These are phyloP conservation scores for Plenodomus tracheiphilus DNA, from an alignment of 2,329 filamentous ascomycete genomes.

Conservation along the genomic window DNA sequence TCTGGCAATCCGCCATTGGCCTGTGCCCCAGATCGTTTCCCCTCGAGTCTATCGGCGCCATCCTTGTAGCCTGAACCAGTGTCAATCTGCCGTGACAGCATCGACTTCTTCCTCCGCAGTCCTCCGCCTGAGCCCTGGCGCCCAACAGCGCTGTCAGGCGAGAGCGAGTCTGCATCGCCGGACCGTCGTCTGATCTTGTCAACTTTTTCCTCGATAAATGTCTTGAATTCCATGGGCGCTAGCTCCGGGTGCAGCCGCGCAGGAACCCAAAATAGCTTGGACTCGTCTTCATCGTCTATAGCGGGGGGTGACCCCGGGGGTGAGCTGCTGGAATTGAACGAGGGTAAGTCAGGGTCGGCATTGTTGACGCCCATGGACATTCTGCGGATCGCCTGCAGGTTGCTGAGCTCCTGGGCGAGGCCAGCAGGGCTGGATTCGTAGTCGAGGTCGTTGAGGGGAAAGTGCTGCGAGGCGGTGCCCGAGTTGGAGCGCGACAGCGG, in stretches of 20 bases:
- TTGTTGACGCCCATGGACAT: conserved; percentile 91
- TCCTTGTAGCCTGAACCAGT: conserved; percentile 76
- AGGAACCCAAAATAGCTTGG: conserved; percentile 92
- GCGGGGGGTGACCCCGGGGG: conserved; percentile 71
- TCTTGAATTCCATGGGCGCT: conserved; percentile 94
- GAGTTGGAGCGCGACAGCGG: conserved; percentile 43
- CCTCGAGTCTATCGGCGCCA: conserved; percentile 77
- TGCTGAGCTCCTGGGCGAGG: conserved; percentile 89
- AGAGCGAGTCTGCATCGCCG: conserved; percentile 64
- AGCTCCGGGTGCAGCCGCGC: conserved; percentile 92
- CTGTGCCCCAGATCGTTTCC: conserved; percentile 65
- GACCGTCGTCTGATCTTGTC: conserved; percentile 86
- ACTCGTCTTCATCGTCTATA: conserved; percentile 78
- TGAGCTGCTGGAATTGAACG: conserved; percentile 62
- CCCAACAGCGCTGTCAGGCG: conserved; percentile 58
- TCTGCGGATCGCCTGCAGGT: conserved; percentile 83
- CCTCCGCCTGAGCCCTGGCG: conserved; percentile 61
- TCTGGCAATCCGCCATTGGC: conserved; percentile 58
- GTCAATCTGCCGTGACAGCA: conserved; percentile 91
- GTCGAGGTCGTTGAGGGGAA: conserved; percentile 79
- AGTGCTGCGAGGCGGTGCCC: conserved; percentile 59
- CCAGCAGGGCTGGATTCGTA: conserved; percentile 89
- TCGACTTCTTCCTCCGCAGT: conserved; percentile 86
- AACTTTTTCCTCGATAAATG: conserved; percentile 90
- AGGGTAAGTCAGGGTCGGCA: conserved; percentile 73